Evolutionary conservation across 495 filamentous ascomycete species (phyloP), one percentile per base, ranked within the genome.

Genomic region (Aspergillus conjunctus): DNA sequence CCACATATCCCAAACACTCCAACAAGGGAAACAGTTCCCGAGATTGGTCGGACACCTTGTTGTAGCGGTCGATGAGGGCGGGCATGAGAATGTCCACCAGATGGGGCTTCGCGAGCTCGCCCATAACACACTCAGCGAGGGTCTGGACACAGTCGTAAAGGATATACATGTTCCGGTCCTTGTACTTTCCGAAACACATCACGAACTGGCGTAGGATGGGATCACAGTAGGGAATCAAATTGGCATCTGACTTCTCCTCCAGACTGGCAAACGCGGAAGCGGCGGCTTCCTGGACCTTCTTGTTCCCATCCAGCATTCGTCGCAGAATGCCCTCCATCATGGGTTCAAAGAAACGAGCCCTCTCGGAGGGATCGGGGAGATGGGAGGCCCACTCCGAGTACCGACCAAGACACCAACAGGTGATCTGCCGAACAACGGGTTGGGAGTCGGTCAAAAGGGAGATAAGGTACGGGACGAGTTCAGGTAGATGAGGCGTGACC

Each of bases 111-210:
- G 91, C 86, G 46, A 99, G 77, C 45, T 88, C 85, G 17, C 85
- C 85, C 51, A 91, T 90, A 50, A 98, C 89, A 71, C 92, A 88
- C 69, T 99, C 95, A 14, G 94, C 94, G 41, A 99, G 79, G 0
- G 95, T 98, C 75, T 99, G 94, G 50, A 99, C 90, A 75, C 94
- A 99, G 77, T 98, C 95, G 75, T 99, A 99, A 37, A 99, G 86
- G 58, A 98, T 92, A 77, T 93, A 97, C 86, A 97, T 97, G 79
- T 99, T 99, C 52, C 91, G 87, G 71, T 98, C 93, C 80, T 99
- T 97, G 84, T 98, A 99, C 72, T 88, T 91, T 26, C 75, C 81
- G 77, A 99, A 98, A 72, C 95, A 98, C 59, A 83, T 77, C 43
- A 96, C 93, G 67, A 92, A 98, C 71, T 98, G 95, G 44, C 85